Evolutionary conservation across 306 rosid species (phyloP).

Genomic region (Myrica gale): DNA sequence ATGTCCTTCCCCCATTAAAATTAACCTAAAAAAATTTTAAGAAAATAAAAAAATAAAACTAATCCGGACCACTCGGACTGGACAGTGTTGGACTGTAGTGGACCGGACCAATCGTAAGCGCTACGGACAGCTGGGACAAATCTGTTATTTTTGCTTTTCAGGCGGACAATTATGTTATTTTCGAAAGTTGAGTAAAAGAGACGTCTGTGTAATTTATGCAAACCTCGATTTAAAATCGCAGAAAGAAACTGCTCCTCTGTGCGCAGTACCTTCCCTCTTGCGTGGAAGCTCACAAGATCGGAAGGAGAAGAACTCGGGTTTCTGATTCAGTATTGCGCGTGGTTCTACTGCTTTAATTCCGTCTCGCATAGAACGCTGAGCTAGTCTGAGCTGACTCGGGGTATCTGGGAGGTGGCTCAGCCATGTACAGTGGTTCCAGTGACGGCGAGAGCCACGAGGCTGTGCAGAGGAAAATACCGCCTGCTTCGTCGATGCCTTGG

Average conservation of each 20-base stretch:
- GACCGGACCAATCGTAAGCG: too few relatives aligned
- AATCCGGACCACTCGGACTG: too few relatives aligned
- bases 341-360: neutral
- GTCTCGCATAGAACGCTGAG: conserved; percentile 8
- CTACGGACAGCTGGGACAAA: too few relatives aligned
- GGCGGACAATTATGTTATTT: neutral
- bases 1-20: too few relatives aligned
- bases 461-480: conserved; percentile 77
- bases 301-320: neutral
- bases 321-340: neutral
- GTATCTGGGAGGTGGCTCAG: conserved; percentile 18
- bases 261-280: neutral
- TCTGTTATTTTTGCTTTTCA: neutral
- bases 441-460: conserved; percentile 89
- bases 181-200: neutral
- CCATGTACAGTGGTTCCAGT: conserved; percentile 89
- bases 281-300: conserved; percentile 1
- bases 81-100: too few relatives aligned
- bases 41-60: too few relatives aligned
- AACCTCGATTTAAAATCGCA: neutral
- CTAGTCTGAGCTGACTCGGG: conserved; percentile 8
- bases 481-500: conserved; percentile 93
- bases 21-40: too few relatives aligned
- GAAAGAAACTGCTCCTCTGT: too few relatives aligned
- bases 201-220: neutral